Base-by-base conservation (phyloP, 2,329 filamentous ascomycete species). In the Chalaropsis ovoidea region DNA sequence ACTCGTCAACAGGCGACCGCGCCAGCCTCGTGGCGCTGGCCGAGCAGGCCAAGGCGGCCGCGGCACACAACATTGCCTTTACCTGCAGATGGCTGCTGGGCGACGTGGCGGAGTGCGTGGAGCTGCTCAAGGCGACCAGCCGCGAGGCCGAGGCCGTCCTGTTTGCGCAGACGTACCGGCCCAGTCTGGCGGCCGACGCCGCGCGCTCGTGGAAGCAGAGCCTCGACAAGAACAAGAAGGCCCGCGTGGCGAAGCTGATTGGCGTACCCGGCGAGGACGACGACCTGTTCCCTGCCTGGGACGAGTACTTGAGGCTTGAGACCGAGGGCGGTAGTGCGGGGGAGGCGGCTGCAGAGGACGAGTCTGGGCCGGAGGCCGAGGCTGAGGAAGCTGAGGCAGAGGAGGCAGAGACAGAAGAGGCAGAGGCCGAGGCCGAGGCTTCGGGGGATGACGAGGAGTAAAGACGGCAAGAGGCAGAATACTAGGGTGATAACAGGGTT, bases 261-360 rank as follows among this genome's bases (percentile, higher is more conserved):
- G 93, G 89, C 68, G 82, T 90, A 0, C 94, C 94, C 0, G 88
- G 85, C 0, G 86, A 89, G 70, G 89, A 91, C 67, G 88, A 88
- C 49, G 92, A 95, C 2, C 81, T 99, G 70, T 99, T 99, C 77
- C 93, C 93, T 0, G 90, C 96, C 72, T 99, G 94, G 94, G 89
- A 96, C 3, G 88, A 94, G 75, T 96, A 90, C 79, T 74, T 97
- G 70, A 81, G 82, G 72, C 74, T 96, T 68, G 94, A 97, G 78
- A 83, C 81, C 67, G 86, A 91, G 71, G 88, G 88, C 70, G 68
- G 71, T 71, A 67, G 70, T 70, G 56, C 63, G 60, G 68, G 70
- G 70, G 69, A 71, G 71, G 67, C 72, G 45, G 24, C 71, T 70
- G 31, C 42, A 70, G 58, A 70, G 68, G 52, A 67, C 71, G 66